These are phyloP conservation scores for Penicillium aurantiogriseum DNA, from an alignment of 2,329 filamentous ascomycete genomes.

Conservation along the genomic window DNA sequence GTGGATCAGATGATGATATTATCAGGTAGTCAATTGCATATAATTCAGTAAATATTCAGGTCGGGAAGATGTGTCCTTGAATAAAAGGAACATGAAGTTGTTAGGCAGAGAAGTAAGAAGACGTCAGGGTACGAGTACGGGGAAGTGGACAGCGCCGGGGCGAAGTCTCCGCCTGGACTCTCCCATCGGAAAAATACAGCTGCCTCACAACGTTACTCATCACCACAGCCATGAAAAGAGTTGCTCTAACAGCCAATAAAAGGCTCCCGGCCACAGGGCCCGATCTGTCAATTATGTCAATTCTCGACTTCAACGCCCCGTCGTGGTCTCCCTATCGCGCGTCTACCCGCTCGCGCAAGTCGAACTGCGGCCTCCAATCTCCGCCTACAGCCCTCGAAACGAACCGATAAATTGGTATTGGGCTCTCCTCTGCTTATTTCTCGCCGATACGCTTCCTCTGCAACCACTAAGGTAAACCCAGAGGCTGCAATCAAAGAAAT, in stretches of 20 bases:
- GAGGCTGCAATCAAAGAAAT: constrained; percentile 33
- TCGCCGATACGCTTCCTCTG: constrained; percentile 23
- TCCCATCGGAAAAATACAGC: constrained; percentile 18
- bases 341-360: constrained; percentile 9
- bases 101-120: constrained; percentile 26
- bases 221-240: constrained; percentile 35
- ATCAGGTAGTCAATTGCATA: constrained; percentile 6
- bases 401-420: constrained; percentile 7
- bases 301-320: constrained; percentile 27
- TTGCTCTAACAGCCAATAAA: constrained; percentile 32
- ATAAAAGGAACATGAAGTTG: constrained; percentile 15
- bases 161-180: constrained; percentile 33
- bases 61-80: constrained; percentile 13
- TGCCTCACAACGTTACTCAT: constrained; percentile 9
- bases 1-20: constrained; percentile 9
- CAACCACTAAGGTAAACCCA: constrained; percentile 12
- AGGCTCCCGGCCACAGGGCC: constrained; percentile 23
- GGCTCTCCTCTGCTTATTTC: not conserved
- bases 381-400: constrained; percentile 21
- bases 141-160: constrained; percentile 24
- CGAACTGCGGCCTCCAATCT: constrained; percentile 10
- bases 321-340: constrained; percentile 23
- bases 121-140: constrained; percentile 25
- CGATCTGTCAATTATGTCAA: constrained; percentile 42
- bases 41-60: constrained; percentile 11